These are phyloP conservation scores for Hymenotorrendiella dingleyae DNA, from an alignment of 2,329 filamentous ascomycete genomes.

Conservation along the genomic window DNA sequence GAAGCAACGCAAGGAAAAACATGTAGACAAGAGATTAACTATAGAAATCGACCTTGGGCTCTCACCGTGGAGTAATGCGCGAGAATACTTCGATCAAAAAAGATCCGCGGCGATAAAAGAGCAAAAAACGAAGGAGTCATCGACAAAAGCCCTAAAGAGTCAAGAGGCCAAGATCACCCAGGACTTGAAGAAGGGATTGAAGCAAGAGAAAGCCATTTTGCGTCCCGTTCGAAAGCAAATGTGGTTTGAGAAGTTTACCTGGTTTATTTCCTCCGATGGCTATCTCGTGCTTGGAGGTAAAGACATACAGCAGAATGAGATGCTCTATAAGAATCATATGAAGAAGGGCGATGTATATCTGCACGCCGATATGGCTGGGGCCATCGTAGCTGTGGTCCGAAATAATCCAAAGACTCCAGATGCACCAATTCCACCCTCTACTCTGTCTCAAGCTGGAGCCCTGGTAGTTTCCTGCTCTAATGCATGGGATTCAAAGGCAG, in stretches of 20 bases:
- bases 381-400: slow-evolving; percentile 82
- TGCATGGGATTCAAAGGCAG: slow-evolving; percentile 94
- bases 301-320: slow-evolving; percentile 84
- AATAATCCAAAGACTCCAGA: slow-evolving; percentile 73
- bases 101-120: slow-evolving; percentile 79
- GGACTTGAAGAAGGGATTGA: slow-evolving; percentile 80
- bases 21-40: slow-evolving; percentile 49
- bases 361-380: slow-evolving; percentile 81
- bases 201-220: slow-evolving; percentile 84
- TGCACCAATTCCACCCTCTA: slow-evolving; percentile 85
- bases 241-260: slow-evolving; percentile 97
- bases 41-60: slow-evolving; percentile 82
- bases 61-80: slow-evolving; percentile 82
- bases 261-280: slow-evolving; percentile 92
- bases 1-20: slow-evolving; percentile 34
- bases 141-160: slow-evolving; percentile 76
- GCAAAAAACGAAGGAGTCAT: slow-evolving; percentile 77
- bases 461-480: slow-evolving; percentile 78
- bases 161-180: slow-evolving; percentile 83
- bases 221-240: slow-evolving; percentile 75
- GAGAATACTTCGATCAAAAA: slow-evolving; percentile 87
- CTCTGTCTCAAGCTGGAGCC: slow-evolving; percentile 82
- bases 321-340: slow-evolving; percentile 81
- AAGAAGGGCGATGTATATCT: slow-evolving; percentile 88
- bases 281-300: slow-evolving; percentile 87